Evolutionary conservation across 768 basidiomycete genomes (phyloP), one percentile per base, ranked within the genome.

Genomic region (Hericium alpestre): DNA sequence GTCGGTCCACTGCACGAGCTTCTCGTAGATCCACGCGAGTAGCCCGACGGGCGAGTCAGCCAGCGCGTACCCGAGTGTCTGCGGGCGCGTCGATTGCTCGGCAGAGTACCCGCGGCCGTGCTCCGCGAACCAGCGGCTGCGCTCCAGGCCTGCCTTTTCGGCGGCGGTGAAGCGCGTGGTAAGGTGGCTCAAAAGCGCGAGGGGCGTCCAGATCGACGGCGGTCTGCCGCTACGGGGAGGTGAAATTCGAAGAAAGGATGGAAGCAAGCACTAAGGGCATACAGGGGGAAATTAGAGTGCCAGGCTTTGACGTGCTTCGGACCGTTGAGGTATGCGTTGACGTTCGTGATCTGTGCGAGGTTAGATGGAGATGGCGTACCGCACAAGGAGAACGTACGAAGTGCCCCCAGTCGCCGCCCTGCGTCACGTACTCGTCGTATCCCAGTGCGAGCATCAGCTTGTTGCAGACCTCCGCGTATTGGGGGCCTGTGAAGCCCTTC

Each of bases 21-120:
- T 69, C 56, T 69, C 67, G 53, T 69, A 69, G 25, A 69, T 65
- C 70, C 69, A 71, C 3, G 67, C 67, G 2, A 71, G 60, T 18
- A 71, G 50, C 0, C 77, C 81, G 10, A 72, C 71, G 7, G 82
- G 82, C 22, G 80, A 81, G 60, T 83, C 82, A 2, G 79, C 68
- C 4, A 83, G 68, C 16, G 70, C 63, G 58, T 83, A 82, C 1
- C 79, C 81, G 15, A 71, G 18, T 4, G 68, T 69, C 55, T 68
- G 66, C 1, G 68, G 68, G 43, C 63, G 56, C 12, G 66, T 67
- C 0, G 62, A 39, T 56, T 79, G 79, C 51, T 71, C 61, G 5
- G 54, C 20, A 51, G 65, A 68, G 61, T 79, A 80, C 8, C 76
- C 78, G 0, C 53, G 46, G 7, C 72, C 72, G 8, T 67, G 61